Evolutionary conservation across 75 land plant genomes (phyloP).

Genomic region (Sequoiadendron giganteum): DNA sequence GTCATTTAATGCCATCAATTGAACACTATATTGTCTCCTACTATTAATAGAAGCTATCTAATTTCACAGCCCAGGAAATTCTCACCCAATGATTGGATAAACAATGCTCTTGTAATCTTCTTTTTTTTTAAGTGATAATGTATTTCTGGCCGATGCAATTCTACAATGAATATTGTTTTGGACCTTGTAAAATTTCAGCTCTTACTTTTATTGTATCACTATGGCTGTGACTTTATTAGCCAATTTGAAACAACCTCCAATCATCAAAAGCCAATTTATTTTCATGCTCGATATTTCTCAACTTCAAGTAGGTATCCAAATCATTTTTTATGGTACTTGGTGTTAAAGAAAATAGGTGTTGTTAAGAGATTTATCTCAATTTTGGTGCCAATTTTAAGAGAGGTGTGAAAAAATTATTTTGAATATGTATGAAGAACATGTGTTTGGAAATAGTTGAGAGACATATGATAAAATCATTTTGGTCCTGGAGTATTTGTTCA

Average conservation of each 20-base stretch:
- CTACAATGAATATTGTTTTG: neutral
- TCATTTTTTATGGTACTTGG: constrained; percentile 23
- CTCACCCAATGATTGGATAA: neutral
- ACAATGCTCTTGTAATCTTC: neutral
- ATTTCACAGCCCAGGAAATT: constrained; percentile 3
- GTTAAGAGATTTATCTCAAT: neutral
- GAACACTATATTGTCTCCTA: neutral
- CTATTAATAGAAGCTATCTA: neutral
- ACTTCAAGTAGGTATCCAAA: constrained; percentile 49
- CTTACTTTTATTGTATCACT: constrained; percentile 7
- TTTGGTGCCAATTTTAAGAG: neutral
- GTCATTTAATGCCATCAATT: neutral
- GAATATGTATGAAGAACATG: too few relatives aligned
- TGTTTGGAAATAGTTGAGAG: too few relatives aligned
- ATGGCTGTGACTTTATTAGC: constrained; percentile 9
- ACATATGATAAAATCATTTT: too few relatives aligned
- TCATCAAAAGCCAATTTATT: constrained; percentile 4
- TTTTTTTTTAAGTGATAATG: neutral
- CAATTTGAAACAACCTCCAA: constrained; percentile 14
- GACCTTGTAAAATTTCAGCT: constrained; percentile 10
- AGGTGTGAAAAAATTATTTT: neutral
- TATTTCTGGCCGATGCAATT: neutral
- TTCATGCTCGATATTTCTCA: constrained; percentile 12
- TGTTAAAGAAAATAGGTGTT: constrained; percentile 16
- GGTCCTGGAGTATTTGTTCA: too few relatives aligned